These are phyloP conservation scores for Plasmodium chabaudi DNA, from an alignment of 169 alveolate genomes.

Conservation along the genomic window DNA sequence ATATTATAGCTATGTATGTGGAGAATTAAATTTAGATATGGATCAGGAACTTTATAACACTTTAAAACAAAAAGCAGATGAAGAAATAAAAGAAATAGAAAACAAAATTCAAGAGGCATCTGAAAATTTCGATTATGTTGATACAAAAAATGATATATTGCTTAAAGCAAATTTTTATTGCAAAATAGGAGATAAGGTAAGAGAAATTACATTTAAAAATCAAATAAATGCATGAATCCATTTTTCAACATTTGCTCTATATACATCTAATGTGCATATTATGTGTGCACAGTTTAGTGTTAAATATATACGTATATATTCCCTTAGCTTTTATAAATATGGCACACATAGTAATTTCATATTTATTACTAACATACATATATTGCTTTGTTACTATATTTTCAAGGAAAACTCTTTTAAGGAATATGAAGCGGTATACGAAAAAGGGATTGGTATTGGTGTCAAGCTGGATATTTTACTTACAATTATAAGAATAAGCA, in stretches of 20 bases:
- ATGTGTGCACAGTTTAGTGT: too few species aligned
- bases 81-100: slow-evolving; percentile 85
- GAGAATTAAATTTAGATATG: slow-evolving; percentile 76
- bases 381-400: not conserved
- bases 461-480: slow-evolving; percentile 85
- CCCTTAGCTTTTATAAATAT: not conserved
- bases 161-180: slow-evolving; percentile 90
- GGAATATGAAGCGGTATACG: slow-evolving; percentile 85
- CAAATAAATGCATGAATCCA: too few species aligned
- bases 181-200: slow-evolving; percentile 87
- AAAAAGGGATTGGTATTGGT: slow-evolving; percentile 89
- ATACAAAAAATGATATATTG: slow-evolving; percentile 92
- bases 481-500: slow-evolving; percentile 82
- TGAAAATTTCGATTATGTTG: slow-evolving; percentile 92
- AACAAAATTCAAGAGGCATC: slow-evolving; percentile 90
- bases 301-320: too few species aligned
- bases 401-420: slow-evolving; percentile 82
- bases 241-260: too few species aligned
- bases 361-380: not conserved
- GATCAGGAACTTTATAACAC: slow-evolving; percentile 76
- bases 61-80: slow-evolving; percentile 77
- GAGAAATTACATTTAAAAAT: too few species aligned
- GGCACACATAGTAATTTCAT: not conserved
- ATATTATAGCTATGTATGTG: slow-evolving; percentile 78
- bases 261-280: too few species aligned